Conservation (phyloP, 495 filamentous ascomycete species). For the Thozetella sp. region DNA sequence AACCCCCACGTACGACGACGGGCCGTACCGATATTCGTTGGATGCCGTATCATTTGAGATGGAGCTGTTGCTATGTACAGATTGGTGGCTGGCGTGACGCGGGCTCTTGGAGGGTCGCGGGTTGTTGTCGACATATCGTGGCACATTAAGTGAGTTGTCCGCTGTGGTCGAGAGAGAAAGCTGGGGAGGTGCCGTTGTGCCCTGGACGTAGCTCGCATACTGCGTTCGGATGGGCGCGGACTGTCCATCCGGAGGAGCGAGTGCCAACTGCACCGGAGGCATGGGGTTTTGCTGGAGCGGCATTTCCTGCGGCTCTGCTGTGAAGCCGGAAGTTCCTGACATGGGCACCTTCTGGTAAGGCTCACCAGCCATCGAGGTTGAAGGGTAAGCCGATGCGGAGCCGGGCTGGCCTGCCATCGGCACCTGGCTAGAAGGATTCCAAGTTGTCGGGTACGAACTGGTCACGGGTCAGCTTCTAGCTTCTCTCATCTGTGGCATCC, state of each 20-base stretch:
- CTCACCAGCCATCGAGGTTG: slow-evolving; percentile 40
- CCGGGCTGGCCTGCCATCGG: slow-evolving; percentile 39
- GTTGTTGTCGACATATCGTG: slow-evolving; percentile 53
- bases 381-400: slow-evolving; percentile 36
- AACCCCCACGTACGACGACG: slow-evolving; percentile 28
- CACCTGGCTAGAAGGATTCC: slow-evolving; percentile 39
- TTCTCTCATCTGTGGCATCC: neutral
- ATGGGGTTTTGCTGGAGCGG: slow-evolving; percentile 50
- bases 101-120: slow-evolving; percentile 56
- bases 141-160: slow-evolving; percentile 39
- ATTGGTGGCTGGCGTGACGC: slow-evolving; percentile 50
- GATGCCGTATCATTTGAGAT: slow-evolving; percentile 43
- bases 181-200: slow-evolving; percentile 40
- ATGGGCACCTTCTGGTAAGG: slow-evolving; percentile 49
- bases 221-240: slow-evolving; percentile 44
- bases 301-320: slow-evolving; percentile 49
- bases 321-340: slow-evolving; percentile 39
- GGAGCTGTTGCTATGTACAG: slow-evolving; percentile 37
- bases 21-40: slow-evolving; percentile 50
- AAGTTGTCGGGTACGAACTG: slow-evolving; percentile 32
- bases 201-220: slow-evolving; percentile 46
- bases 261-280: slow-evolving; percentile 48
- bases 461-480: neutral
- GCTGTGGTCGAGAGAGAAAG: slow-evolving; percentile 41
- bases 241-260: slow-evolving; percentile 38